Evolutionary conservation across 192 early-diverging fungal species (phyloP).

Genomic region (Spinellus fusiger): DNA sequence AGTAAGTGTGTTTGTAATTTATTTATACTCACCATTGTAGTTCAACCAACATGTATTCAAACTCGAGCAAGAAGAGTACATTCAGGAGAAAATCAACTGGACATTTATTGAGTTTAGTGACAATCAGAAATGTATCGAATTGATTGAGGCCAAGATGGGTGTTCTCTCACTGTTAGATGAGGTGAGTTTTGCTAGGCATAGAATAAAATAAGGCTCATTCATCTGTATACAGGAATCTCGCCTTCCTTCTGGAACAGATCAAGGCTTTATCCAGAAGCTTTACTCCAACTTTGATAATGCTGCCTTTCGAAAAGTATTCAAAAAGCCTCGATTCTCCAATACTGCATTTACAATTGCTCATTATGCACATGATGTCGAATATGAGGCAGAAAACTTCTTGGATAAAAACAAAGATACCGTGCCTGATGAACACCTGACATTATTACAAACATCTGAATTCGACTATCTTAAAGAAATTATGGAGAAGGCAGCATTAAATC

Average conservation of each 20-base stretch:
- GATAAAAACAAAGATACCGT: slow-evolving; percentile 99
- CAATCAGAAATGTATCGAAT: slow-evolving; percentile 98
- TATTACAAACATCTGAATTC: slow-evolving; percentile 73
- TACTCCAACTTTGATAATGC: slow-evolving; percentile 76
- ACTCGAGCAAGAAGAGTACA: slow-evolving; percentile 97
- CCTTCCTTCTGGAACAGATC: slow-evolving; percentile 84
- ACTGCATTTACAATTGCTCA: slow-evolving; percentile 85
- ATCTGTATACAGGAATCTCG: slow-evolving; percentile 43
- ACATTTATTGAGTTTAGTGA: slow-evolving; percentile 98
- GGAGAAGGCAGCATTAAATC: slow-evolving; percentile 46
- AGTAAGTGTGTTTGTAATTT: slow-evolving; percentile 5
- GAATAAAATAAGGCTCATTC: not conserved
- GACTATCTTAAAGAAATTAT: slow-evolving; percentile 80
- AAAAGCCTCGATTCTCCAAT: slow-evolving; percentile 88
- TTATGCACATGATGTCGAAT: slow-evolving; percentile 92
- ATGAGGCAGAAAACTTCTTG: slow-evolving; percentile 91
- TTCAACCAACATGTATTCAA: slow-evolving; percentile 99
- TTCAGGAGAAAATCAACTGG: slow-evolving; percentile 95
- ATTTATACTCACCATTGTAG: not conserved
- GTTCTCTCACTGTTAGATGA: slow-evolving; percentile 93
- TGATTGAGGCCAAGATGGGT: slow-evolving; percentile 94
- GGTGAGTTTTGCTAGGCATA: slow-evolving; percentile 43
- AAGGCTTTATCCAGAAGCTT: slow-evolving; percentile 81
- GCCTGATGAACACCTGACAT: slow-evolving; percentile 79
- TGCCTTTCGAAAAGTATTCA: slow-evolving; percentile 69